phyloP scores from a whole-genome alignment of 129 eudicot species.

The Erigeron canadensis region DNA sequence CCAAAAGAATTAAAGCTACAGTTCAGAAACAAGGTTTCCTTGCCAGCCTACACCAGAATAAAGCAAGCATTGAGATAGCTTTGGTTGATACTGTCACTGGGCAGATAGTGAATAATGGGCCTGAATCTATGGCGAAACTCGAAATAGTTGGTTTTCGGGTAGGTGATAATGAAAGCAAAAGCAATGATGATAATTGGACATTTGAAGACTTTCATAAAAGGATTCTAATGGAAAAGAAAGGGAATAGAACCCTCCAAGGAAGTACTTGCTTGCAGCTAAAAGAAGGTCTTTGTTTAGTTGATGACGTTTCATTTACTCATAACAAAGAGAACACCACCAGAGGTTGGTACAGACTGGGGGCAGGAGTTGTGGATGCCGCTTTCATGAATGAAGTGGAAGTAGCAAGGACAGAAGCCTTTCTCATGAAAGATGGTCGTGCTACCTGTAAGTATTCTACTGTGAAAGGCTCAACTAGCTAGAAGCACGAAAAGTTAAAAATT shows the following conservation, averaged over 20 bases:
- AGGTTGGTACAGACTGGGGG: conserved; percentile 49
- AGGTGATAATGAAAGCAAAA: conserved; percentile 43
- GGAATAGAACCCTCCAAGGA: conserved; percentile 48
- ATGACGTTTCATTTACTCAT: conserved; percentile 41
- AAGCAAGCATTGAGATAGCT: conserved; percentile 35
- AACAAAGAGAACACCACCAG: conserved; percentile 35
- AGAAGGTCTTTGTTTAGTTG: conserved; percentile 40
- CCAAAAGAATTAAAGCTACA: conserved; percentile 35
- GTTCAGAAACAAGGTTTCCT: conserved; percentile 32
- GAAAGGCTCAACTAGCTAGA: neutral
- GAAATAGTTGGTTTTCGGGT: conserved; percentile 44
- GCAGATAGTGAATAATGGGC: conserved; percentile 44
- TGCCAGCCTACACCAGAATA: conserved; percentile 37
- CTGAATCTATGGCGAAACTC: conserved; percentile 47
- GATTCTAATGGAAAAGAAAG: conserved; percentile 42
- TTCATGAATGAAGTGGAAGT: conserved; percentile 34
- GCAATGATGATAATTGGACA: conserved; percentile 37
- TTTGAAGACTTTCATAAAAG: conserved; percentile 37
- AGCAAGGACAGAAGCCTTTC: conserved; percentile 55
- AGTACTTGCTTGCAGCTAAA: conserved; percentile 36
- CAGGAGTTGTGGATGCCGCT: conserved; percentile 31
- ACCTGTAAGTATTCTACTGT: conserved; percentile 37
- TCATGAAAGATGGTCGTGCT: conserved; percentile 41
- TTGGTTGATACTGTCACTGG: conserved; percentile 43
- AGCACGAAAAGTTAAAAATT: no score